Percentiles rank a stretch among this genome's conserved stretches.
Evolutionary conservation across 257 asterid species (phyloP).

Genomic region (Rauvolfia tetraphylla): DNA sequence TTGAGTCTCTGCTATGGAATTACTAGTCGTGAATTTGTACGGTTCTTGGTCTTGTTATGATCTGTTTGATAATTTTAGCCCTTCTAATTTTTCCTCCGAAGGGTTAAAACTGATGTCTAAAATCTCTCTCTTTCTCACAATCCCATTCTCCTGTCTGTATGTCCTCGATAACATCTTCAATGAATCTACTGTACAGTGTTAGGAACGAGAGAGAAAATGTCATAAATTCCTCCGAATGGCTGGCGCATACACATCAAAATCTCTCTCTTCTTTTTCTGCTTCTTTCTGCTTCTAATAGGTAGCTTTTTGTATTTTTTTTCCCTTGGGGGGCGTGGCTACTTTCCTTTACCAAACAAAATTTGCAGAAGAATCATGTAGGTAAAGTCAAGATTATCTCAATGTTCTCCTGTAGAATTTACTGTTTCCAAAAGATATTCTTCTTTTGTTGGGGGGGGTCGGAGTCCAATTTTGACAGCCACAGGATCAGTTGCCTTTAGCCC

Average conservation of each 20-base stretch:
- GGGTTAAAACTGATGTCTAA: slow-evolving; percentile 11
- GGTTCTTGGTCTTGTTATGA: not conserved
- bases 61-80: slow-evolving; percentile 16
- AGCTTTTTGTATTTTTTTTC: not conserved
- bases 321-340: too few species aligned
- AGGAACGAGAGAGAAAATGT: slow-evolving; percentile 11
- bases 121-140: not conserved
- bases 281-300: not conserved
- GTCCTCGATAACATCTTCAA: slow-evolving; percentile 16
- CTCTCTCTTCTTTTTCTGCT: not conserved
- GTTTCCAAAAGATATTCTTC: too few species aligned
- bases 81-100: slow-evolving; percentile 24
- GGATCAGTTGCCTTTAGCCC: not conserved
- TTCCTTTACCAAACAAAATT: not conserved
- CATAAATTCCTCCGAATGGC: slow-evolving; percentile 21
- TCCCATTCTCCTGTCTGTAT: not conserved
- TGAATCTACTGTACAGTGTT: slow-evolving; percentile 35
- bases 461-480: not conserved
- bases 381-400: slow-evolving; percentile 1
- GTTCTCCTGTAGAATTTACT: not conserved
- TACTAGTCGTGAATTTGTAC: slow-evolving; percentile 17
- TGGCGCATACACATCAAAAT: slow-evolving; percentile 10
- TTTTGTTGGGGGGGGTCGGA: not conserved
- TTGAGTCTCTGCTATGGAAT: slow-evolving; percentile 57
- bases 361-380: slow-evolving; percentile 2